These are phyloP conservation scores for Solanum bukasovii DNA, from an alignment of 257 asterid species.

Conservation along the genomic window DNA sequence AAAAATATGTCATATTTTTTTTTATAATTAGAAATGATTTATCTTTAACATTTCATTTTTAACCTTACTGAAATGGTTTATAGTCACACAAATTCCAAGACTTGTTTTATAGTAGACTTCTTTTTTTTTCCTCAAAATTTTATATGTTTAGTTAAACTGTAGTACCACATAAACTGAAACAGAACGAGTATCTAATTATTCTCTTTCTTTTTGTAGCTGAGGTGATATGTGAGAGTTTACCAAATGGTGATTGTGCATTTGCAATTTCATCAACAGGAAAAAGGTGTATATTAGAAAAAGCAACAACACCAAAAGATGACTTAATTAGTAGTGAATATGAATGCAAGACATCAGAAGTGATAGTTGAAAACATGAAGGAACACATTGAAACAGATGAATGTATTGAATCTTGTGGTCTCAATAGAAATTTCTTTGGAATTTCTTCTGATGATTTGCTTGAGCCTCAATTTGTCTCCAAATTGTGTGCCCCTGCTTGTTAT, in stretches of 20 bases:
- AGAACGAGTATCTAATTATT: background rate
- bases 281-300: slow-evolving; percentile 76
- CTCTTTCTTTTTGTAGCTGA: slow-evolving; percentile 29
- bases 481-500: slow-evolving; percentile 64
- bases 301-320: slow-evolving; percentile 14
- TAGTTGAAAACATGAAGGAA: slow-evolving; percentile 50
- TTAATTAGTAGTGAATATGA: slow-evolving; percentile 19
- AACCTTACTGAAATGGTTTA: background rate
- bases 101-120: no score
- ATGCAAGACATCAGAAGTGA: slow-evolving; percentile 70
- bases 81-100: fast-evolving
- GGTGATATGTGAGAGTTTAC: slow-evolving; percentile 62
- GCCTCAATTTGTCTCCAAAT: slow-evolving; percentile 36
- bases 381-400: slow-evolving; percentile 68
- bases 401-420: slow-evolving; percentile 56
- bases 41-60: no score
- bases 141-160: no score
- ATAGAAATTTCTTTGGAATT: slow-evolving; percentile 54
- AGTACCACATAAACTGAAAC: no score
- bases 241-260: slow-evolving; percentile 42
- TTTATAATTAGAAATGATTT: no score
- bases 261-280: slow-evolving; percentile 79
- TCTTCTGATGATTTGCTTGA: slow-evolving; percentile 65
- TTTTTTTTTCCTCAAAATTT: no score
- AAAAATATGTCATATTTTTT: no score